Conservation (phyloP, 2,329 filamentous ascomycete genomes). For the Dothideomycetes sp. region DNA sequence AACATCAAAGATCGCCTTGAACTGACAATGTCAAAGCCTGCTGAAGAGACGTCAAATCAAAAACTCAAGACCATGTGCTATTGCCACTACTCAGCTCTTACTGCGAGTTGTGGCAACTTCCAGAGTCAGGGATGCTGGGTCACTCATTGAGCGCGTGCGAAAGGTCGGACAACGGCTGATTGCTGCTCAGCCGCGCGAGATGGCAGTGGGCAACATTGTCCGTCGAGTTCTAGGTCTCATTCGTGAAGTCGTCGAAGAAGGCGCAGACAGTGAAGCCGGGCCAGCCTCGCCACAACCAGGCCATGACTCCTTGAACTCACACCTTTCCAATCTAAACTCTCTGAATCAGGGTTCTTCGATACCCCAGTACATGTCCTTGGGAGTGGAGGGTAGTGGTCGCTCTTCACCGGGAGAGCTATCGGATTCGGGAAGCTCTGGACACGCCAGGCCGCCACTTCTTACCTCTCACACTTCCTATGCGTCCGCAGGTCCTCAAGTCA, state of each 20-base stretch:
- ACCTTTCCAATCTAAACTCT: constrained; percentile 36
- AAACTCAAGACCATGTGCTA: constrained; percentile 77
- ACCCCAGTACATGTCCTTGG: constrained; percentile 12
- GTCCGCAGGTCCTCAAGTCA: constrained; percentile 39
- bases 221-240: constrained; percentile 82
- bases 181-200: constrained; percentile 76
- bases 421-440: background rate
- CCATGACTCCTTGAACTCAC: constrained; percentile 26
- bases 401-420: constrained; percentile 2
- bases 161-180: constrained; percentile 67
- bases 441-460: constrained; percentile 46
- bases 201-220: constrained; percentile 90
- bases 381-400: constrained; percentile 5
- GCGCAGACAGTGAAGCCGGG: constrained; percentile 55
- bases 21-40: constrained; percentile 42
- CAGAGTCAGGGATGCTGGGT: constrained; percentile 64
- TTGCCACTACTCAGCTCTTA: constrained; percentile 82
- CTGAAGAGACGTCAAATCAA: constrained; percentile 85
- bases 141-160: constrained; percentile 70
- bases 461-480: constrained; percentile 54
- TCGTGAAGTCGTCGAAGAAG: constrained; percentile 78
- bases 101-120: constrained; percentile 75
- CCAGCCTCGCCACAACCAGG: constrained; percentile 16
- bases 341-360: constrained; percentile 27
- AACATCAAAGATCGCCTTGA: background rate